Evolutionary conservation across 176 grass and related monocot species (phyloP), one percentile per base, ranked within the genome.

Genomic region (Aegilops umbellulata): DNA sequence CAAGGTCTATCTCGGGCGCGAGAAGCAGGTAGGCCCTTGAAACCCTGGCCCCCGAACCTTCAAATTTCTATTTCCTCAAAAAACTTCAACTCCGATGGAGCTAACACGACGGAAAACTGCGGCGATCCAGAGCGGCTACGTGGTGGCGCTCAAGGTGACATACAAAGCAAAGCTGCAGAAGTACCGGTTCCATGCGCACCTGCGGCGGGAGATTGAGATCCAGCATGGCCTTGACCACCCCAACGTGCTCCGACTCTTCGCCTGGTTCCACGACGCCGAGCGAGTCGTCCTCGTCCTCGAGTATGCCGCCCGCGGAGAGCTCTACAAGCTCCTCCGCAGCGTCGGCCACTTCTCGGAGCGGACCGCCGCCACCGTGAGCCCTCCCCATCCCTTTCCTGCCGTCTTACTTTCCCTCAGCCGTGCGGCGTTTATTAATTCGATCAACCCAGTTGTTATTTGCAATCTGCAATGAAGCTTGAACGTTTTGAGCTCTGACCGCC

Each of bases 211-310:
- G 89, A 95, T 98, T 39, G 91, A 91, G 91, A 98, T 98, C 78
- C 93, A 98, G 86, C 76, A 82, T 77, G 65, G 86, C 13, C 88
- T 98, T 66, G 77, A 95, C 77, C 92, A 98, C 90, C 93, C 96
- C 31, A 98, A 95, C 79, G 91, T 98, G 82, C 89, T 98, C 83
- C 88, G 92, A 51, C 94, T 98, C 90, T 98, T 92, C 35, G 84
- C 96, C 9, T 95, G 96, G 96, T 98, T 98, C 83, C 90, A 95
- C 47, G 92, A 98, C 55, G 88, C 66, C 47, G 81, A 91, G 41
- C 88, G 86, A 4, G 70, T 98, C 65, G 89, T 98, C 73, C 90
- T 98, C 74, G 92, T 98, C 27, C 81, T 98, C 47, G 93, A 98
- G 81, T 98, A 91, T 27, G 92, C 93, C 4, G 83, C 93, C 29